These are phyloP conservation scores for Spinacia oleracea DNA, from an alignment of 179 eudicot species.

Conservation along the genomic window DNA sequence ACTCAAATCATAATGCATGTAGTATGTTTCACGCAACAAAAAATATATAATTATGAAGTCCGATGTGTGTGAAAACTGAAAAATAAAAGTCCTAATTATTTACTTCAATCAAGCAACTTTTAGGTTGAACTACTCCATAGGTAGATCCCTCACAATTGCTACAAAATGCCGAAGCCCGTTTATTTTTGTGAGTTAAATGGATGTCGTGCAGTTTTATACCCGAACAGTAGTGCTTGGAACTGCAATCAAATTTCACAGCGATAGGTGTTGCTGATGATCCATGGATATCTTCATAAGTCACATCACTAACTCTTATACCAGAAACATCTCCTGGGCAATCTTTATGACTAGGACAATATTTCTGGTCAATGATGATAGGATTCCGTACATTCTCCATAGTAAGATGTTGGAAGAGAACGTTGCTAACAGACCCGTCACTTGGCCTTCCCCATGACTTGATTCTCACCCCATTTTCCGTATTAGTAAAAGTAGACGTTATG, in stretches of 20 bases:
- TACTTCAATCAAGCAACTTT: too few relatives aligned
- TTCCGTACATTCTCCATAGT: conserved; percentile 17
- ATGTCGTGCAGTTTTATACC: too few relatives aligned
- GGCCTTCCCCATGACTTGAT: conserved; percentile 26
- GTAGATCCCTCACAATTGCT: too few relatives aligned
- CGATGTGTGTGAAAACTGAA: too few relatives aligned
- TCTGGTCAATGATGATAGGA: conserved; percentile 22
- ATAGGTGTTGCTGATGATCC: background rate
- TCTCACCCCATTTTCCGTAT: conserved; percentile 21
- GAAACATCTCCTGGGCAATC: background rate
- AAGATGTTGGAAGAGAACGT: conserved; percentile 12
- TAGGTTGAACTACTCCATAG: too few relatives aligned
- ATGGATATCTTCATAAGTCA: background rate
- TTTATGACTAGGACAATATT: conserved; percentile 12
- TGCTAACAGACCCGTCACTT: conserved; percentile 18
- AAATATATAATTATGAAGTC: too few relatives aligned
- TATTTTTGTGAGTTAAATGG: too few relatives aligned
- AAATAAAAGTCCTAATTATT: too few relatives aligned
- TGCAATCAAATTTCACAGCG: background rate
- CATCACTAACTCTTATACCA: background rate
- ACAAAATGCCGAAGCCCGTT: too few relatives aligned
- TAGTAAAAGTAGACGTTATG: background rate
- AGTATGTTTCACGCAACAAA: too few relatives aligned
- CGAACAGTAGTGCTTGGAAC: background rate
- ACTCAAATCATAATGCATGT: too few relatives aligned